Evolutionary conservation across 2,329 filamentous ascomycete genomes (phyloP).

Genomic region (Neonectria faginata): DNA sequence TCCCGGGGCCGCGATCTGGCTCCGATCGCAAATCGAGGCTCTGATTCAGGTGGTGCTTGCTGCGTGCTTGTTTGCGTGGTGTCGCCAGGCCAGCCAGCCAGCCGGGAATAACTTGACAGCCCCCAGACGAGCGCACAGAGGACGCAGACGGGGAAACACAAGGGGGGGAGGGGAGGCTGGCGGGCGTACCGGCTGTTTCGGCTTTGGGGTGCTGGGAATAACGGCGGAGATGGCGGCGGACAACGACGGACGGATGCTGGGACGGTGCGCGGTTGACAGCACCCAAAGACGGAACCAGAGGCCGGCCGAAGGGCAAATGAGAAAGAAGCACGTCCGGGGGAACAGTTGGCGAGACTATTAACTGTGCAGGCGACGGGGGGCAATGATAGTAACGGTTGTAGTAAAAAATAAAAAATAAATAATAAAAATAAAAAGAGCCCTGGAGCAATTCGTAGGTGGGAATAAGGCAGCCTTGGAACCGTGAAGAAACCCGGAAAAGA

Average conservation of each 20-base stretch:
- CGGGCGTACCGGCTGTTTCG: conserved; percentile 32
- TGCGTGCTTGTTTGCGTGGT: conserved; percentile 14
- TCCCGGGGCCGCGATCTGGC: conserved; percentile 17
- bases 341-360: not conserved
- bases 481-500: conserved; percentile 42
- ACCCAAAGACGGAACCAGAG: conserved; percentile 23
- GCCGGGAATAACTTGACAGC: conserved; percentile 16
- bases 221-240: conserved; percentile 36
- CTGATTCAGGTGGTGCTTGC: not conserved
- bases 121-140: conserved; percentile 3
- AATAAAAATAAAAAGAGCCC: conserved; percentile 14
- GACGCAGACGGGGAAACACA: conserved; percentile 11
- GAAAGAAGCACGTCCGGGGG: conserved; percentile 3
- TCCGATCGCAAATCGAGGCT: conserved; percentile 10
- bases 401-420: too few relatives aligned
- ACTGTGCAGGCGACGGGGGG: not conserved
- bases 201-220: conserved; percentile 50
- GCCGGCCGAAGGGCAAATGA: not conserved
- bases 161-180: not conserved
- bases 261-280: too few relatives aligned
- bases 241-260: conserved; percentile 23
- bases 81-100: conserved; percentile 30
- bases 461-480: conserved; percentile 38
- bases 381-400: conserved; percentile 8
- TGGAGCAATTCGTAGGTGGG: conserved; percentile 25